These are phyloP conservation scores for Picochlorum sp. DNA, from an alignment of 139 green algal species.

Conservation along the genomic window DNA sequence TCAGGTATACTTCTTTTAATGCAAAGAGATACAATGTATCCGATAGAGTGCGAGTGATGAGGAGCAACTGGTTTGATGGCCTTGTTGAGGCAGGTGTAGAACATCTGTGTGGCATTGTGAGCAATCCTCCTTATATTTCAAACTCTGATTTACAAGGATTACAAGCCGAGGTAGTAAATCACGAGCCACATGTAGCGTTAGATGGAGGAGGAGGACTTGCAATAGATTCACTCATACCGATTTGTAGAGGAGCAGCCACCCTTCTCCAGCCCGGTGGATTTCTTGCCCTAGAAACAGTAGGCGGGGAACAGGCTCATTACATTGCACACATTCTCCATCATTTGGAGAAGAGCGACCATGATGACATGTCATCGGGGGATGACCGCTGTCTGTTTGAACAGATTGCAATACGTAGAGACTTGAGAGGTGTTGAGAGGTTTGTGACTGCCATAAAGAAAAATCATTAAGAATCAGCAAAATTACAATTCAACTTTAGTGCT, in stretches of 20 bases:
- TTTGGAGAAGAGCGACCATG: too few relatives aligned
- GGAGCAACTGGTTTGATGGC: conserved; percentile 63
- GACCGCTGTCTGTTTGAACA: conserved; percentile 27
- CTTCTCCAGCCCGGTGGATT: conserved; percentile 48
- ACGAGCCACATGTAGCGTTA: conserved; percentile 75
- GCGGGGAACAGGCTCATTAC: conserved; percentile 39
- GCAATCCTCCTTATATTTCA: conserved; percentile 91
- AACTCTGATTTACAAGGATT: conserved; percentile 39
- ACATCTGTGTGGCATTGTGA: conserved; percentile 68
- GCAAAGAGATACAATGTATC: conserved; percentile 13
- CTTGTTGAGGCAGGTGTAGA: conserved; percentile 19
- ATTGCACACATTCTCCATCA: conserved; percentile 27
- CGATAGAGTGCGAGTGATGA: conserved; percentile 21
- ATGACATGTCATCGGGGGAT: too few relatives aligned
- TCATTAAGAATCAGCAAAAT: background rate
- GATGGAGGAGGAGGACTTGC: conserved; percentile 63
- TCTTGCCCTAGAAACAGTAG: conserved; percentile 60
- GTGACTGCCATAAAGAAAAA: conserved; percentile 35
- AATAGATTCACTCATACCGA: conserved; percentile 39
- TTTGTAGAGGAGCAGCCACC: conserved; percentile 27
- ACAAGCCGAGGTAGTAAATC: conserved; percentile 33
- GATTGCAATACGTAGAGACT: conserved; percentile 35
- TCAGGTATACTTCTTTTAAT: conserved; percentile 46
- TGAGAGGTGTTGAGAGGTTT: conserved; percentile 51
- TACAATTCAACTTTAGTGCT: background rate